These are phyloP conservation scores for Acanthamoeba sp. DNA, from an alignment of 208 protist genomes.

Conservation along the genomic window DNA sequence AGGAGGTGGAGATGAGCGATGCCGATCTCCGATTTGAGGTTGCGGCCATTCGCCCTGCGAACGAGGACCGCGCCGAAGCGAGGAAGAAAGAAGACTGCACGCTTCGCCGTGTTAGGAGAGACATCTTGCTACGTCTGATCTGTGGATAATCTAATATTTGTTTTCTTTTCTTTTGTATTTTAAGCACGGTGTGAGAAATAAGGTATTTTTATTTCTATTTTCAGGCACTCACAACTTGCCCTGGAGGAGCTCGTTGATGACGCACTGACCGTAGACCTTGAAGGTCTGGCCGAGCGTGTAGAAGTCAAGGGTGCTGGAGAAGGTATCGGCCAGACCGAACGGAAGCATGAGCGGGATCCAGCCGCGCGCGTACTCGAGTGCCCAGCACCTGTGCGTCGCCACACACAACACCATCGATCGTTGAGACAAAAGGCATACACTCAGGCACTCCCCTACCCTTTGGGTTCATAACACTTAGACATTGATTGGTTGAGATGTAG, in stretches of 20 bases:
- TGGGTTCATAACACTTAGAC: too few relatives aligned
- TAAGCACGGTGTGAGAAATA: neutral
- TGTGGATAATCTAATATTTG: too few relatives aligned
- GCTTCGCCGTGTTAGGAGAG: neutral
- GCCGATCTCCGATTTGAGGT: too few relatives aligned
- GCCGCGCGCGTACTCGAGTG: conserved; percentile 81
- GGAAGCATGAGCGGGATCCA: conserved; percentile 80
- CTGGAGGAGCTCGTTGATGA: conserved; percentile 74
- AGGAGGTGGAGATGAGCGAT: too few relatives aligned
- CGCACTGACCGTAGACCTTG: conserved; percentile 61
- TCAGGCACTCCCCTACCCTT: too few relatives aligned
- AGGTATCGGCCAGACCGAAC: conserved; percentile 79
- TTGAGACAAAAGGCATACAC: too few relatives aligned
- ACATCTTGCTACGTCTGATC: neutral
- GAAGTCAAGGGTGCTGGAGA: conserved; percentile 78
- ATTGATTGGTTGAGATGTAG: too few relatives aligned
- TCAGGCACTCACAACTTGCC: conserved; percentile 57
- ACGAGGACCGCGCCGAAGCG: neutral
- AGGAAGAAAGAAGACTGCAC: neutral
- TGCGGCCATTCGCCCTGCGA: neutral
- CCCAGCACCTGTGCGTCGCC: conserved; percentile 76
- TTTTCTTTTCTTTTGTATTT: neutral
- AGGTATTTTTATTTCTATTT: neutral
- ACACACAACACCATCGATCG: neutral
- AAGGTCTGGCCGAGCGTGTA: conserved; percentile 75